A percentile compares a stretch with the other conserved stretches of the same genome.
These are phyloP conservation scores for Iberis pinnata DNA, from an alignment of 345 rosid species.

Conservation along the genomic window DNA sequence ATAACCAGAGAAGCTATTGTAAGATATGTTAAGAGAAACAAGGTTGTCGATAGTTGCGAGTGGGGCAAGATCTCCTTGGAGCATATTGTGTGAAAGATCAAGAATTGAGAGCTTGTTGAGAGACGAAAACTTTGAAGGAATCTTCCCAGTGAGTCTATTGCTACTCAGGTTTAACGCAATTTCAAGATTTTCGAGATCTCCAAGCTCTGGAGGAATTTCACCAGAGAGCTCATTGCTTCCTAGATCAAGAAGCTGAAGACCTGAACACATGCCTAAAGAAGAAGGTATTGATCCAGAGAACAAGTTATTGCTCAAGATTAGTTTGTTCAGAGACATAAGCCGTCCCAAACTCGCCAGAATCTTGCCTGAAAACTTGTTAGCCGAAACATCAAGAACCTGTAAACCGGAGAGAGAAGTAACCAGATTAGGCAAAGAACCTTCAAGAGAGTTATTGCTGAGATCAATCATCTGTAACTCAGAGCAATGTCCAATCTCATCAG, in stretches of 20 bases:
- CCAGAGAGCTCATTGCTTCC: conserved; percentile 69
- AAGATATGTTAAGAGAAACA: conserved; percentile 70
- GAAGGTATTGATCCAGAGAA: conserved; percentile 70
- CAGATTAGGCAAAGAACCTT: conserved; percentile 56
- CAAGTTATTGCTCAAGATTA: conserved; percentile 51
- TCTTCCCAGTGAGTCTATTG: conserved; percentile 64
- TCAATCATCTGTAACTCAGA: conserved; percentile 70
- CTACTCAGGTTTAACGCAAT: conserved; percentile 85
- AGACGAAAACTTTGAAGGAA: conserved; percentile 63
- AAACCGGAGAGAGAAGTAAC: conserved; percentile 57
- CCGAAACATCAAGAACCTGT: conserved; percentile 71
- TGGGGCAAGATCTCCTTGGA: conserved; percentile 52
- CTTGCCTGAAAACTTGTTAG: conserved; percentile 48
- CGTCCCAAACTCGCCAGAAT: conserved; percentile 71
- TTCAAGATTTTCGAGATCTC: conserved; percentile 66
- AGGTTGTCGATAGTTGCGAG: conserved; percentile 66
- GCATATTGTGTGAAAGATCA: conserved; percentile 79
- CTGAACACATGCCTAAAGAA: conserved; percentile 61
- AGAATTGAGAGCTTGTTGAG: conserved; percentile 74
- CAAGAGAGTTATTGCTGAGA: conserved; percentile 63
- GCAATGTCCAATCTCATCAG: conserved; percentile 70
- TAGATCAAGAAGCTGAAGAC: conserved; percentile 86
- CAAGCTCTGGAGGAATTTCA: conserved; percentile 62
- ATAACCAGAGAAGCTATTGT: conserved; percentile 74
- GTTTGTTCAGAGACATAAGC: conserved; percentile 59